Evolutionary conservation across 2,329 filamentous ascomycete genomes (phyloP).

Genomic region (Pseudocercospora vitis): DNA sequence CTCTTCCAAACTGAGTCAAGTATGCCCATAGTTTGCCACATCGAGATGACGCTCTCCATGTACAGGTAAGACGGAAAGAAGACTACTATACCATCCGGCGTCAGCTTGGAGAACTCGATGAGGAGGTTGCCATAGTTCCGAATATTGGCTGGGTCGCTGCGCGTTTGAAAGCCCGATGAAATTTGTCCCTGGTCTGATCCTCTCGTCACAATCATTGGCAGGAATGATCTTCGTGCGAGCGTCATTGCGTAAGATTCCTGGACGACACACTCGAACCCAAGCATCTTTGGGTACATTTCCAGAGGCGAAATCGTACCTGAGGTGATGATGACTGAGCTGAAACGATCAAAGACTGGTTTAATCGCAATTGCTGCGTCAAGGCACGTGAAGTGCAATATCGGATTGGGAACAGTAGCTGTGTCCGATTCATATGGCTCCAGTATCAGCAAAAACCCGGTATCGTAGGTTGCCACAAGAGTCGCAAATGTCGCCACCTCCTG

Average conservation of each 20-base stretch:
- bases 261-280: slow-evolving; percentile 86
- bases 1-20: slow-evolving; percentile 98
- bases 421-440: slow-evolving; percentile 97
- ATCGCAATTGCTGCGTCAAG: slow-evolving; percentile 97
- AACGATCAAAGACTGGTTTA: slow-evolving; percentile 94
- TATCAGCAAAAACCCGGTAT: slow-evolving; percentile 92
- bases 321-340: slow-evolving; percentile 97
- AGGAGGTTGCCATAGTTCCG: slow-evolving; percentile 92
- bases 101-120: slow-evolving; percentile 93
- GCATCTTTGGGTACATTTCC: slow-evolving; percentile 99
- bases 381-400: slow-evolving; percentile 94
- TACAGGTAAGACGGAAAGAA: slow-evolving; percentile 99
- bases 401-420: slow-evolving; percentile 91
- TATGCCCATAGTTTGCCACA: slow-evolving; percentile 99
- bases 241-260: slow-evolving; percentile 99
- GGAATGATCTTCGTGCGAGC: slow-evolving; percentile 85
- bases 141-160: slow-evolving; percentile 94
- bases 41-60: slow-evolving; percentile 98
- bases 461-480: slow-evolving; percentile 92
- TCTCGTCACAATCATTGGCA: slow-evolving; percentile 95
- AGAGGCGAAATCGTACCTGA: slow-evolving; percentile 95
- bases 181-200: slow-evolving; percentile 92
- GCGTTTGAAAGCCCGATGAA: slow-evolving; percentile 89
- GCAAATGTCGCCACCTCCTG: slow-evolving; percentile 98
- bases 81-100: slow-evolving; percentile 95